Evolutionary conservation across 78 protist species (phyloP), one percentile per base, ranked within the genome.

Genomic region (slime mould (Dictyostelium discoideum)): DNA sequence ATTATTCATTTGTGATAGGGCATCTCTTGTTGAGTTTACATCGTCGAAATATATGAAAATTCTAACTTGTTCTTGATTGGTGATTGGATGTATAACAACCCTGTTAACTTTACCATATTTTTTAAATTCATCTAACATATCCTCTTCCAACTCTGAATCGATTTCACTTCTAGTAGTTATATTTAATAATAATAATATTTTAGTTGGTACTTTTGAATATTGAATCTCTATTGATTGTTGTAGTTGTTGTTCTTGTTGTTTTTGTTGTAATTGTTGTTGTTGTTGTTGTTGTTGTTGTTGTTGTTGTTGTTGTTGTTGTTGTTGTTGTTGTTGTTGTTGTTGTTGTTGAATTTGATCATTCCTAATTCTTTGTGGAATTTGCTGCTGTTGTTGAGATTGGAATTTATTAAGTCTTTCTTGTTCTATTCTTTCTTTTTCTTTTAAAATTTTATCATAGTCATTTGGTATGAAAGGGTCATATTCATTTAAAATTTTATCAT

Each of bases 381-480:
- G 39, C 9, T 74, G 42, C 7, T 26, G n/a, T 39, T 74, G 81
- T 16, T 40, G 22, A 46, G 6, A 5, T 40, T 77, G 39, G 10
- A 0, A 39, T 44, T 44, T 42, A 29, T 32, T 46, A 18, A 16
- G 3, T 39, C 13, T 79, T 18, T 84, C 87, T 22, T 39, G 32
- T 37, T 84, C 87, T 39, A 29, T 16, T 60, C 67, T 37, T 22
- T 84, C 87, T 39, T 67, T 54, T 60, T 84, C 87, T 84, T 46
- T 84, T 29, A 63, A 22, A 84, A 29, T 46, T n/a, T 90, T 46
- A 50, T 90, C 95, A 73, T 90, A 90, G 5, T 90, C 95, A 54
- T 90, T 90, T 50, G 95, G 95, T 29, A 81, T n/a, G 7, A 60
- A 90, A 26, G 95, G 95, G 54, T 90, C 76, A 39, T 90, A 90